Base-by-base conservation (phyloP, 2,329 filamentous ascomycete genomes). In the Trichoderma sp. region DNA sequence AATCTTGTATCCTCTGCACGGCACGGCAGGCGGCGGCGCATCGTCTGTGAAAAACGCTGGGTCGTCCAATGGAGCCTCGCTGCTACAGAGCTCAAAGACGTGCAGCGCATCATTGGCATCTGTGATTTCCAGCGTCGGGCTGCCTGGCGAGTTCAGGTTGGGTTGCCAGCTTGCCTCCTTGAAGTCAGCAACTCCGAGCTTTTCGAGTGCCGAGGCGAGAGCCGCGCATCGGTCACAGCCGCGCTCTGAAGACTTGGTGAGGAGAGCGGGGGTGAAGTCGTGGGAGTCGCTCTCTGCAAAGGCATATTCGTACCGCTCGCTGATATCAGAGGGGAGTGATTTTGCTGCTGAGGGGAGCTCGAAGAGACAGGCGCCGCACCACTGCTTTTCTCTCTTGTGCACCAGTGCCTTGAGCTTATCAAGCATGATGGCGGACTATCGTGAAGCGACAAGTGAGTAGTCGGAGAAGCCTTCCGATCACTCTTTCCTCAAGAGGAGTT, bases 311-410 rank as follows among this genome's bases (percentile, higher is more conserved):
- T 51, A 65, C 9, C 58, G 41, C 17, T 28, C 21, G 21, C 15
- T 21, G 43, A 61, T 15, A 45, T 65, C 63, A 17, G 41, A 54
- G 26, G 26, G 14, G 30, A 65, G 48, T 6, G 57, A 21, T 44
- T 61, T 30, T 44, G 50, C 63, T 19, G 48, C 50, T 28, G 50
- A 34, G 21, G 43, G 44, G 57, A 65, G 63, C 43, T 61, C 50
- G 3, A 65, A 65, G 43, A 65, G 63, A 56, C 63, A 65, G 39
- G 12, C 63, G 21, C 63, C 57, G 57, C 63, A 65, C 45, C 63
- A 59, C 28, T 45, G 50, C 9, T 41, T 43, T 24, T 34, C 28
- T 15, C 19, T 44, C n/a, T 54, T 62, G 34, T 43, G 39, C 5
- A 39, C 17, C 45, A 60, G 9, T 26, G 55, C 52, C 39, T 54